Evolutionary conservation across 2,329 filamentous ascomycete genomes (phyloP).

Genomic region (Colletotrichum theobromicola): DNA sequence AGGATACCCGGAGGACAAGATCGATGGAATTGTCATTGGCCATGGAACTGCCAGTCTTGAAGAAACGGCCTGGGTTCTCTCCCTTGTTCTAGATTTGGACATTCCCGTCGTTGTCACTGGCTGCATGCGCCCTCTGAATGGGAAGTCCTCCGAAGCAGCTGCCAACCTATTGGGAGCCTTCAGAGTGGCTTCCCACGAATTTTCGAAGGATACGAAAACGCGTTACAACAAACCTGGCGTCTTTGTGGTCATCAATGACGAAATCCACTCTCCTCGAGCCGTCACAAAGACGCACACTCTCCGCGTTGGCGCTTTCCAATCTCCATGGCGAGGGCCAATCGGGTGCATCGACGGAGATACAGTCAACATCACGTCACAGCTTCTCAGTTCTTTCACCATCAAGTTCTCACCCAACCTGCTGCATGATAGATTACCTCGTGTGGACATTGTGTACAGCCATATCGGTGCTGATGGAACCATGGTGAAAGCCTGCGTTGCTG

Average conservation of each 20-base stretch:
- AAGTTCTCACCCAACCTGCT: not conserved
- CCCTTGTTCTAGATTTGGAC: not conserved
- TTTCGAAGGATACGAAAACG: not conserved
- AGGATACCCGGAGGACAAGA: not conserved
- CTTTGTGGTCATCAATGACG: not conserved
- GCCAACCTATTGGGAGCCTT: constrained; percentile 6
- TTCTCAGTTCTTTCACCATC: not conserved
- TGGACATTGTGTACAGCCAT: constrained; percentile 9
- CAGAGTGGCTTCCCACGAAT: not conserved
- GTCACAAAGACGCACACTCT: constrained; percentile 10
- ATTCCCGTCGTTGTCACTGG: not conserved
- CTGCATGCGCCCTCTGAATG: not conserved
- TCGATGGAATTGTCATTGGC: not conserved
- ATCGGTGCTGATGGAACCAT: not conserved
- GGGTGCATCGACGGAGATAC: not conserved
- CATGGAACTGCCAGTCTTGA: constrained; percentile 13
- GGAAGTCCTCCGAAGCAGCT: not conserved
- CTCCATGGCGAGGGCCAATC: not conserved
- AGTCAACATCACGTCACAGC: not conserved
- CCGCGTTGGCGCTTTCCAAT: not conserved
- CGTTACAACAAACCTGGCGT: not conserved
- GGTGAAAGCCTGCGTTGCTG: not conserved
- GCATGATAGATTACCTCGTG: not conserved
- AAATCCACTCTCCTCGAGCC: not conserved
- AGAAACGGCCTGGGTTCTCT: constrained; percentile 4